Evolutionary conservation across 352 stramenopile genomes (phyloP), one percentile per base, ranked within the genome.

Genomic region (Plasmopara halstedii): DNA sequence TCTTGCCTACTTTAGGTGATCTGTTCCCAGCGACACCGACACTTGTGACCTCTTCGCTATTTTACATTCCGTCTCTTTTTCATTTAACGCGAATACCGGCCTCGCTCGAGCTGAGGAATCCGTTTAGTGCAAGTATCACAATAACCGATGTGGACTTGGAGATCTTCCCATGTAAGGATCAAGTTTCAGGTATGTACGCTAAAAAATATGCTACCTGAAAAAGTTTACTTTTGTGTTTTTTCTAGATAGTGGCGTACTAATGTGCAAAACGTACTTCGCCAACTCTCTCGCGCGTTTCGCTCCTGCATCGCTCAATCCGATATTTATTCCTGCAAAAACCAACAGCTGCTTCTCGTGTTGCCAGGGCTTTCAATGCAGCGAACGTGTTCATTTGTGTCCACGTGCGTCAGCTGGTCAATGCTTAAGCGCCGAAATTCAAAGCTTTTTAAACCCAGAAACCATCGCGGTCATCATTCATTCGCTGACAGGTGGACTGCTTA

Each of bases 51-150:
- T 85, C 74, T 5, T 89, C 81, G 8, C 45, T 82, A 48, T 55
- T 93, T 41, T 90, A 89, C 41, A 73, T 70, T 19, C 79, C 79
- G 14, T 88, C 76, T 18, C 53, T 90, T 36, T 62, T 88, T 19
- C 75, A 93, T 21, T 54, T 88, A 42, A 74, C 60, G 13, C 58
- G 58, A 19, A 83, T 93, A 29, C 73, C 78, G 17, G 90, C 76
- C 6, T 70, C 81, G 21, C 57, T 93, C 11, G 66, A 82, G 44
- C 43, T 93, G 46, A 73, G 76, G 1, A 93, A 93, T 37, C 78
- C 81, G 14, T 93, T 93, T 50, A 83, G 64, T 48, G 74, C 90
- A 52, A 73, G 50, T 31, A 90, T 93, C 48, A 85, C 74, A 7
- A 58, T 93, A 27, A 80, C 62, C 6, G 54, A 31, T 5, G 68